A percentile compares a stretch with the other conserved stretches of the same genome.
Evolutionary conservation across 2,329 filamentous ascomycete species (phyloP).

Genomic region (Sporothrix dimorphospora): DNA sequence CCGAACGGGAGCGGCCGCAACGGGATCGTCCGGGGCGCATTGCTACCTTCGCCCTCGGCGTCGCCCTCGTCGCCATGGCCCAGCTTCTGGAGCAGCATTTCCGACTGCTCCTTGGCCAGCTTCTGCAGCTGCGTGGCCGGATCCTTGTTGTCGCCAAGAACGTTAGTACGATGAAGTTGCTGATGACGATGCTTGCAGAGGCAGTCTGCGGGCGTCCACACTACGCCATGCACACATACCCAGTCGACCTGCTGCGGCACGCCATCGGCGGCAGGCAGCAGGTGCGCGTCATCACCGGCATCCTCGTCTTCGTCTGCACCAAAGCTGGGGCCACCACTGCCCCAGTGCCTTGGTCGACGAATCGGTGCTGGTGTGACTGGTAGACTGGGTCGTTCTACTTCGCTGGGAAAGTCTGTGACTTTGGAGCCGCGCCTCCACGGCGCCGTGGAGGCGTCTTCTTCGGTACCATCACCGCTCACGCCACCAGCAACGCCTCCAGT

Average conservation of each 20-base stretch:
- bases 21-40: slow-evolving; percentile 44
- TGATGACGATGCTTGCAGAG: slow-evolving; percentile 48
- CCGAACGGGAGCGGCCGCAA: slow-evolving; percentile 56
- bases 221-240: slow-evolving; percentile 74
- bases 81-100: slow-evolving; percentile 60
- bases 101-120: slow-evolving; percentile 67
- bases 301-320: slow-evolving; percentile 57
- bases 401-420: slow-evolving; percentile 85
- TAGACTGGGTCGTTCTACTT: slow-evolving; percentile 79
- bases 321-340: slow-evolving; percentile 47
- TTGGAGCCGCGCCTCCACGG: slow-evolving; percentile 55
- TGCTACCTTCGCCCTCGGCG: slow-evolving; percentile 32
- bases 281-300: slow-evolving; percentile 44
- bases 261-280: slow-evolving; percentile 75
- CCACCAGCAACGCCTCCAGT: neutral
- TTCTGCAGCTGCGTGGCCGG: slow-evolving; percentile 70
- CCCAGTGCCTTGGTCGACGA: slow-evolving; percentile 69
- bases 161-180: slow-evolving; percentile 49
- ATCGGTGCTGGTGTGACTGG: slow-evolving; percentile 89
- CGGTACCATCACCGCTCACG: slow-evolving; percentile 3
- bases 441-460: slow-evolving; percentile 30
- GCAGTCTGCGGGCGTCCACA: slow-evolving; percentile 56
- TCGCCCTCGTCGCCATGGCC: slow-evolving; percentile 45
- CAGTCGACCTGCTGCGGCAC: slow-evolving; percentile 88
- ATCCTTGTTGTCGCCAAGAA: slow-evolving; percentile 61